Evolutionary conservation across 2,329 filamentous ascomycete genomes (phyloP), one percentile per base, ranked within the genome.

Genomic region (Pseudodiploospora longispora): DNA sequence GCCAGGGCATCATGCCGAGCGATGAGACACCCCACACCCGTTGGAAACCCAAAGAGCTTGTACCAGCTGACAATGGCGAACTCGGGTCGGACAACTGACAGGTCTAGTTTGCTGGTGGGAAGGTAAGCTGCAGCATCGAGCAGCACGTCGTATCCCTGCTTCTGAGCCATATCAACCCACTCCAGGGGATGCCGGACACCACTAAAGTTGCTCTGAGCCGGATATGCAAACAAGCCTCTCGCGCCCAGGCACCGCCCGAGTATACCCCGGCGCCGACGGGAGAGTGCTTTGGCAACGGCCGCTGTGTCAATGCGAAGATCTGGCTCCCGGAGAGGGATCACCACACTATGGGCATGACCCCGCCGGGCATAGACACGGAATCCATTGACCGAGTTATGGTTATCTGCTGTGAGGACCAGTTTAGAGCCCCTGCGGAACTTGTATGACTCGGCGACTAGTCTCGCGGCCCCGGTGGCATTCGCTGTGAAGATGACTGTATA

Each of bases 181-280:
- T 52, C 51, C 1, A 71, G 55, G 10, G 67, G 64, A 37, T 70
- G 67, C 0, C 62, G 62, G 3, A 68, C 66, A 30, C 68, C 68
- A 40, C 56, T 64, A 44, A 71, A 70, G 50, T 72, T 72, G 48
- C 64, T 68, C 51, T 71, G 69, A 0, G 67, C 69, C 4, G 68
- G 69, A 51, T 68, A 72, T 4, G 67, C 68, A 47, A 72, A 69
- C 12, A 71, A 55, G 6, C 64, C 63, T 12, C 48, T 9, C 19
- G 19, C 19, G 19, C 19, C 19, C 27, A 30, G 9, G 37, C 37
- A 30, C 8, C 29, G 27, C 6, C 27, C 37, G n/a, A 27, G 37
- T 7, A 39, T 9, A n/a, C 27, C 28, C 28, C 29, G 30, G 7
- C 37, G 27, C 27, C 31, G 30, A 19, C 34, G 34, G 7, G 34